Percentiles rank a stretch among this genome's conserved stretches.
These are phyloP conservation scores for Penicillium psychrofluorescens DNA, from an alignment of 495 filamentous ascomycete genomes.

Conservation along the genomic window DNA sequence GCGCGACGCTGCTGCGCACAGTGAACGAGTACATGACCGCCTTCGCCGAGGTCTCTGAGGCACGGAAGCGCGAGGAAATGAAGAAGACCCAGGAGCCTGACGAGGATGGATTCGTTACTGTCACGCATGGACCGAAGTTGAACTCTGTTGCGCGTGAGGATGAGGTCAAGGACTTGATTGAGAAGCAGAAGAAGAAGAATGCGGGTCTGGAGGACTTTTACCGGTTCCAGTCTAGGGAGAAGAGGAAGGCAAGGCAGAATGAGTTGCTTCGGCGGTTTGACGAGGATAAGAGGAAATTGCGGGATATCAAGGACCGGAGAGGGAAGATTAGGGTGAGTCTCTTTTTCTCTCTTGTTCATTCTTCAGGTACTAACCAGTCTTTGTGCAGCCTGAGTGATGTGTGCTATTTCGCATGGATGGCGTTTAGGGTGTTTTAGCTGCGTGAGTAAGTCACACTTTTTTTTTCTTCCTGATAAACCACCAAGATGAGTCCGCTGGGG, in stretches of 20 bases:
- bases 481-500: constrained; percentile 49
- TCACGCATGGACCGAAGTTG: constrained; percentile 64
- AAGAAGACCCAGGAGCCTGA: constrained; percentile 69
- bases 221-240: constrained; percentile 86
- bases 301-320: constrained; percentile 43
- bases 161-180: constrained; percentile 63
- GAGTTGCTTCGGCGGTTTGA: constrained; percentile 52
- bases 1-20: constrained; percentile 52
- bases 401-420: constrained; percentile 8
- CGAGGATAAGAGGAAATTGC: constrained; percentile 47
- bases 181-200: constrained; percentile 66
- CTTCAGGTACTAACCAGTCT: constrained; percentile 6
- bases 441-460: constrained; percentile 9
- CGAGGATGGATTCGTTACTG: constrained; percentile 92
- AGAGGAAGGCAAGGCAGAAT: constrained; percentile 72
- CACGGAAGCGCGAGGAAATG: constrained; percentile 54
- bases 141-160: constrained; percentile 68
- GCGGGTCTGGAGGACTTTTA: constrained; percentile 76
- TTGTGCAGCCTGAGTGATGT: constrained; percentile 37
- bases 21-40: constrained; percentile 77
- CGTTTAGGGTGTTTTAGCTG: constrained; percentile 13
- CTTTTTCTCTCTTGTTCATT: constrained; percentile 1
- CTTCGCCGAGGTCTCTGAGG: constrained; percentile 60
- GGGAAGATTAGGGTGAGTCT: constrained; percentile 41
- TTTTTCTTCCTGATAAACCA: background rate